Conservation (phyloP, 352 stramenopile genomes). For the Phytophthora kernoviae region DNA sequence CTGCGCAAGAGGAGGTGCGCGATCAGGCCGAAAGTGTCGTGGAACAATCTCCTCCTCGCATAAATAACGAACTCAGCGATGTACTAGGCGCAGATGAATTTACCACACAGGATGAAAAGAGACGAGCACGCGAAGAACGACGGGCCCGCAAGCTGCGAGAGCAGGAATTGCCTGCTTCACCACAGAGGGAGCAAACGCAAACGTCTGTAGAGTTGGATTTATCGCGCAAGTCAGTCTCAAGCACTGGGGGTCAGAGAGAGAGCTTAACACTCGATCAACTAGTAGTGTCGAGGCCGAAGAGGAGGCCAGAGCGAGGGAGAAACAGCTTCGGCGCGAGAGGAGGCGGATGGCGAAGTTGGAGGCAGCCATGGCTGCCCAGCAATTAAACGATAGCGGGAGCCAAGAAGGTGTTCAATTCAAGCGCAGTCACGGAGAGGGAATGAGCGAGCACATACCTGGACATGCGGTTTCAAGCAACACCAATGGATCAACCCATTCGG, state of each 20-base stretch:
- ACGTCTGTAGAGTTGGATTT: conserved; percentile 13
- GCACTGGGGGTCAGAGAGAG: conserved; percentile 4
- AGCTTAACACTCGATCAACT: conserved; percentile 8
- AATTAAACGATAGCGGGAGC: conserved; percentile 14
- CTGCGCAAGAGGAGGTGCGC: neutral
- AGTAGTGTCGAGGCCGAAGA: conserved; percentile 26
- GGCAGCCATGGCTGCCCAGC: conserved; percentile 41
- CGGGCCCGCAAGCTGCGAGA: conserved; percentile 22
- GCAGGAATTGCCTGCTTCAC: conserved; percentile 20
- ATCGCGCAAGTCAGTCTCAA: conserved; percentile 14
- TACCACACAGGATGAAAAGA: conserved; percentile 18
- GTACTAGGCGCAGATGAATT: neutral
- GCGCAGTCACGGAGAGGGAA: neutral
- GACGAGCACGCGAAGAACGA: conserved; percentile 22
- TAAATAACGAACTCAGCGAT: neutral
- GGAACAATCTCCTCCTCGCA: conserved; percentile 3
- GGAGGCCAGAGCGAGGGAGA: conserved; percentile 26
- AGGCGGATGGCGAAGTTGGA: conserved; percentile 42
- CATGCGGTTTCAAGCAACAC: conserved; percentile 1
- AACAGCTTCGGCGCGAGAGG: conserved; percentile 38
- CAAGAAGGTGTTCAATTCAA: conserved; percentile 4
- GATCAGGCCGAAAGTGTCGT: conserved; percentile 6
- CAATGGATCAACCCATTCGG: conserved; percentile 10
- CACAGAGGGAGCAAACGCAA: conserved; percentile 2
- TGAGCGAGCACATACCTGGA: neutral